Conservation (phyloP, 2,329 filamentous ascomycete genomes). For the Colletotrichum aenigma region DNA sequence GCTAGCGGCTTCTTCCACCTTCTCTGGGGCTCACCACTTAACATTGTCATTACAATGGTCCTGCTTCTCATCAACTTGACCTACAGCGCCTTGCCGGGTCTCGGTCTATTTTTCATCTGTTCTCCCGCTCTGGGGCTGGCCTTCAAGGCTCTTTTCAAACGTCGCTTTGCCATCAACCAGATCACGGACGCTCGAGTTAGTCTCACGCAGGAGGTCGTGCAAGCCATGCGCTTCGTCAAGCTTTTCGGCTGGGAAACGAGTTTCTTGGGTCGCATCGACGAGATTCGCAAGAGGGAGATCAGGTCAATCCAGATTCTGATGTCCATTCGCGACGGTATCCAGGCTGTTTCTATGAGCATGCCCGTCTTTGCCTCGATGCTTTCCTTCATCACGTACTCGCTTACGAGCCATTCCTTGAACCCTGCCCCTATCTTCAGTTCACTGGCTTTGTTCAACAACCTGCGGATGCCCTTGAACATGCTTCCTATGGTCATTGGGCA, state of each 20-base stretch:
- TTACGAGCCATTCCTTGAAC: conserved; percentile 68
- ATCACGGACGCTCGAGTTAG: conserved; percentile 91
- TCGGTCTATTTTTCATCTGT: conserved; percentile 79
- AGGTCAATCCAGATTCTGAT: conserved; percentile 80
- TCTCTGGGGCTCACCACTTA: conserved; percentile 82
- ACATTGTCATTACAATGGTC: conserved; percentile 73
- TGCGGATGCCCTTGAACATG: conserved; percentile 87
- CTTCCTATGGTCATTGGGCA: conserved; percentile 88
- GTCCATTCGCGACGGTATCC: conserved; percentile 81
- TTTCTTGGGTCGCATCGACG: conserved; percentile 76
- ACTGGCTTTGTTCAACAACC: conserved; percentile 87
- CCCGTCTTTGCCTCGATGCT: conserved; percentile 96
- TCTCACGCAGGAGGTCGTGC: conserved; percentile 87
- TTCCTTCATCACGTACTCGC: conserved; percentile 82
- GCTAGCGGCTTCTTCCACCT: conserved; percentile 89
- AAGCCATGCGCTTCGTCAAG: conserved; percentile 91
- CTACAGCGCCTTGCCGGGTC: conserved; percentile 88
- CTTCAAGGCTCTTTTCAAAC: conserved; percentile 75
- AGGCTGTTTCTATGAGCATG: conserved; percentile 81
- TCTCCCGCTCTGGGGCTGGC: conserved; percentile 67
- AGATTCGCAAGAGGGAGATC: conserved; percentile 78
- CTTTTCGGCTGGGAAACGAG: conserved; percentile 93
- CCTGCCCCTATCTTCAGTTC: conserved; percentile 89
- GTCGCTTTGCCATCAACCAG: conserved; percentile 82
- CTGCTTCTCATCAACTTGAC: conserved; percentile 84